phyloP scores from a whole-genome alignment of 2,329 filamentous ascomycete genomes.

The Aphanoascus verrucosus region DNA sequence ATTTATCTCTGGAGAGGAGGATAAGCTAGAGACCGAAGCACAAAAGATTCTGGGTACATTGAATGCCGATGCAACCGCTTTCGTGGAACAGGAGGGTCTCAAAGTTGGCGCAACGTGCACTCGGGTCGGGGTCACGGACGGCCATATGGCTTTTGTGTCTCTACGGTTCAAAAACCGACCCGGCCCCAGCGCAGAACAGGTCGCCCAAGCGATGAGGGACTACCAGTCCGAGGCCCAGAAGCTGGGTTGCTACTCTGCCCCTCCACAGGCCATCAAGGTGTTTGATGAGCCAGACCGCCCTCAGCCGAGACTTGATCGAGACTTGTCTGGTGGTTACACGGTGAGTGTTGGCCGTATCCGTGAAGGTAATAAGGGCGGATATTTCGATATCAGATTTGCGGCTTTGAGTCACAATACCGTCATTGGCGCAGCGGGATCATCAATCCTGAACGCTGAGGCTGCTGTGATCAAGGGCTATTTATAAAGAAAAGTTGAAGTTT shows the following conservation, averaged over 20 bases:
- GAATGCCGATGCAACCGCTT: slow-evolving; percentile 59
- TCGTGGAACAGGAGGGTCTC: slow-evolving; percentile 63
- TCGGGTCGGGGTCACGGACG: slow-evolving; percentile 86
- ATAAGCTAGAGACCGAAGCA: slow-evolving; percentile 90
- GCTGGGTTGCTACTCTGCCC: slow-evolving; percentile 79
- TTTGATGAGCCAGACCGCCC: slow-evolving; percentile 85
- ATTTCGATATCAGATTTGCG: slow-evolving; percentile 93
- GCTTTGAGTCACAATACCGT: slow-evolving; percentile 86
- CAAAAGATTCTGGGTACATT: slow-evolving; percentile 82
- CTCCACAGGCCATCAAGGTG: slow-evolving; percentile 67
- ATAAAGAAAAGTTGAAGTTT: slow-evolving; percentile 29
- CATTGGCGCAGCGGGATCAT: slow-evolving; percentile 91
- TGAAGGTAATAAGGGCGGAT: slow-evolving; percentile 65
- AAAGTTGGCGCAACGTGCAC: slow-evolving; percentile 82
- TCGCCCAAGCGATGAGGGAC: slow-evolving; percentile 65
- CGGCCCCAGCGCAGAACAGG: slow-evolving; percentile 61
- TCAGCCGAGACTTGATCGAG: slow-evolving; percentile 80
- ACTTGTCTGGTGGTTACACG: slow-evolving; percentile 75
- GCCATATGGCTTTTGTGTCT: slow-evolving; percentile 89
- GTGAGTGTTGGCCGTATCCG: slow-evolving; percentile 81
- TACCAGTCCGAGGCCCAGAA: slow-evolving; percentile 75
- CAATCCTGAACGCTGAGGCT: slow-evolving; percentile 87
- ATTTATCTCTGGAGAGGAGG: slow-evolving; percentile 85
- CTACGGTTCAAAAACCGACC: slow-evolving; percentile 68
- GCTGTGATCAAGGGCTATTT: slow-evolving; percentile 81